phyloP scores from a whole-genome alignment of 306 rosid species.

The Ceratonia siliqua region DNA sequence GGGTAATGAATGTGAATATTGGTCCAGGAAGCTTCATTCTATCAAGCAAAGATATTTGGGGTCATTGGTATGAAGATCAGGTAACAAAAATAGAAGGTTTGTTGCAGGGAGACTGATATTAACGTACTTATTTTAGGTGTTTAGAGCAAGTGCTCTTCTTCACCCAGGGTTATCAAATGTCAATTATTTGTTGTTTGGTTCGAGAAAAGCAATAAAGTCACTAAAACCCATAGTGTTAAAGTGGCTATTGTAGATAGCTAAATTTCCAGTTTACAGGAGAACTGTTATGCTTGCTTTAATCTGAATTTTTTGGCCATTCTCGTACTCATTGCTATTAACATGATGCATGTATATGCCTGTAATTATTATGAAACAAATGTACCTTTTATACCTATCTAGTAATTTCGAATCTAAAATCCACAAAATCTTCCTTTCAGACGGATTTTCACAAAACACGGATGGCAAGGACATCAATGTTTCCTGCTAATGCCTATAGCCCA shows the following conservation, averaged over 20 bases:
- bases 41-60: neutral
- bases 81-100: neutral
- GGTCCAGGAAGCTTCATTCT: neutral
- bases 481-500: slow-evolving; percentile 64
- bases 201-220: neutral
- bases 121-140: neutral
- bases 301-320: neutral
- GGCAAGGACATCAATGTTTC: slow-evolving; percentile 63
- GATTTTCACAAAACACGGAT: slow-evolving; percentile 77
- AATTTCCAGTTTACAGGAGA: neutral
- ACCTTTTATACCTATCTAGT: neutral
- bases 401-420: neutral
- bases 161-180: neutral
- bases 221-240: neutral
- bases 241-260: neutral
- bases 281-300: neutral
- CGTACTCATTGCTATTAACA: neutral
- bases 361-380: neutral
- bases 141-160: neutral
- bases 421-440: slow-evolving; percentile 38
- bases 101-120: slow-evolving; percentile 1
- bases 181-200: neutral
- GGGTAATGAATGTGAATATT: neutral
- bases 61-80: neutral
- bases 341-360: neutral